Conservation (phyloP, 2,329 filamentous ascomycete genomes). For the Epichloe glyceriae region DNA sequence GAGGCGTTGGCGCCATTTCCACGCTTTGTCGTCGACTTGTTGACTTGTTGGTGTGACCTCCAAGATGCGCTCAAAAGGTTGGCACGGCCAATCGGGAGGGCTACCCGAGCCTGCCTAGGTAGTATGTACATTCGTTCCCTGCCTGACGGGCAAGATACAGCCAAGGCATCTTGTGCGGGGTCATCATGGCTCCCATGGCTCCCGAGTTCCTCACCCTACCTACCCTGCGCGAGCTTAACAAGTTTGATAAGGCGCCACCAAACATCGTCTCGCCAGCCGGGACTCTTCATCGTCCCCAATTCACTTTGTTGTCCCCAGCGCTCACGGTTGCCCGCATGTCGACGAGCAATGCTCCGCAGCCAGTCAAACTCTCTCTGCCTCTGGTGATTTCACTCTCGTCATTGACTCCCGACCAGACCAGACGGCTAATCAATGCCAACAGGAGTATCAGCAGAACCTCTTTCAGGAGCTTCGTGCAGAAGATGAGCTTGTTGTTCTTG, state of each 20-base stretch:
- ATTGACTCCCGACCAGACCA: too few relatives aligned
- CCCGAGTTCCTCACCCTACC: too few relatives aligned
- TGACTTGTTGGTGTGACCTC: too few relatives aligned
- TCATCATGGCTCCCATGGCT: too few relatives aligned
- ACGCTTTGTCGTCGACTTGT: background rate
- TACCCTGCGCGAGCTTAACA: too few relatives aligned
- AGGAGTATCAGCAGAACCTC: constrained; percentile 89
- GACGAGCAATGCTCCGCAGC: constrained; percentile 43
- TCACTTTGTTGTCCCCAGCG: background rate
- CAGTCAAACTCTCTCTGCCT: constrained; percentile 71
- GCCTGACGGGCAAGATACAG: too few relatives aligned
- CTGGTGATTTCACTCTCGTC: constrained; percentile 14
- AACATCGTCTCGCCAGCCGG: too few relatives aligned
- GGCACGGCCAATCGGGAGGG: too few relatives aligned
- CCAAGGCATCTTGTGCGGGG: too few relatives aligned
- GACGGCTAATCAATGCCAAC: background rate
- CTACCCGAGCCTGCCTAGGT: too few relatives aligned
- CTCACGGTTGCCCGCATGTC: constrained; percentile 30
- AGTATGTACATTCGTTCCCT: too few relatives aligned
- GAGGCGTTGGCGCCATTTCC: background rate
- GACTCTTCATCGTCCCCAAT: background rate
- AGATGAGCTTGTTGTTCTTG: constrained; percentile 88
- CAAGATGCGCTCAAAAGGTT: background rate
- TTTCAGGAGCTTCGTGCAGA: constrained; percentile 82
- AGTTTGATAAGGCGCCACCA: too few relatives aligned